Evolutionary conservation across 768 basidiomycete genomes (phyloP).

Genomic region (Calocera cornea): DNA sequence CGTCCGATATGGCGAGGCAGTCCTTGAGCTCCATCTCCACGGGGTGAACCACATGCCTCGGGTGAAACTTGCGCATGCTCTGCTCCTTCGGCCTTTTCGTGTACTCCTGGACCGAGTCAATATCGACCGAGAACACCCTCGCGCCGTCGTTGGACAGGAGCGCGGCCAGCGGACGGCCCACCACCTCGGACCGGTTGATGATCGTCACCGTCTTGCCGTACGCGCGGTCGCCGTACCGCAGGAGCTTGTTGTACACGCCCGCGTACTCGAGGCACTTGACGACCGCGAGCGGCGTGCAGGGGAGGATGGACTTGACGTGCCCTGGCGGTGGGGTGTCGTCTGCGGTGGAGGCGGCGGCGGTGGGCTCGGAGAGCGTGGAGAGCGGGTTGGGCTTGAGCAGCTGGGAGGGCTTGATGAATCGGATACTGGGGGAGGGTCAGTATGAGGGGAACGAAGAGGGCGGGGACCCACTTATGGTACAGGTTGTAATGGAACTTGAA

Average conservation of each 20-base stretch:
- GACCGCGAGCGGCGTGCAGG: constrained; percentile 92
- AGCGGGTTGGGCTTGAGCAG: constrained; percentile 21
- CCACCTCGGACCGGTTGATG: constrained; percentile 96
- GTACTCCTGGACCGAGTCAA: constrained; percentile 94
- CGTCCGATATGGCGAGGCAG: constrained; percentile 75
- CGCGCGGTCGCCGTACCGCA: constrained; percentile 88
- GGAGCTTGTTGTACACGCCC: constrained; percentile 83
- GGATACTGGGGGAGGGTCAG: constrained; percentile 48
- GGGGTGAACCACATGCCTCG: constrained; percentile 70
- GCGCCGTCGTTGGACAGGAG: constrained; percentile 94
- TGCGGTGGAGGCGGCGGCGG: neutral
- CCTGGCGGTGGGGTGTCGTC: constrained; percentile 60
- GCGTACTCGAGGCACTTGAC: constrained; percentile 87
- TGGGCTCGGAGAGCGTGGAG: constrained; percentile 18
- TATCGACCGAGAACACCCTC: constrained; percentile 86
- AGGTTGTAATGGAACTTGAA: constrained; percentile 92
- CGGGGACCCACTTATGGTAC: constrained; percentile 68
- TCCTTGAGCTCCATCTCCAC: constrained; percentile 51
- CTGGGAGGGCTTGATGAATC: constrained; percentile 73
- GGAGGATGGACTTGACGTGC: constrained; percentile 89
- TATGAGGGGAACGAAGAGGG: neutral
- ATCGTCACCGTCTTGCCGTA: constrained; percentile 88
- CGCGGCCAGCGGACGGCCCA: constrained; percentile 91
- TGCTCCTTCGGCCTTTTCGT: constrained; percentile 58
- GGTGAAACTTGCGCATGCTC: constrained; percentile 49